Percentiles rank a stretch among this genome's conserved stretches.
These are phyloP conservation scores for Aeminium ludgeri DNA, from an alignment of 495 filamentous ascomycete genomes.

Conservation along the genomic window DNA sequence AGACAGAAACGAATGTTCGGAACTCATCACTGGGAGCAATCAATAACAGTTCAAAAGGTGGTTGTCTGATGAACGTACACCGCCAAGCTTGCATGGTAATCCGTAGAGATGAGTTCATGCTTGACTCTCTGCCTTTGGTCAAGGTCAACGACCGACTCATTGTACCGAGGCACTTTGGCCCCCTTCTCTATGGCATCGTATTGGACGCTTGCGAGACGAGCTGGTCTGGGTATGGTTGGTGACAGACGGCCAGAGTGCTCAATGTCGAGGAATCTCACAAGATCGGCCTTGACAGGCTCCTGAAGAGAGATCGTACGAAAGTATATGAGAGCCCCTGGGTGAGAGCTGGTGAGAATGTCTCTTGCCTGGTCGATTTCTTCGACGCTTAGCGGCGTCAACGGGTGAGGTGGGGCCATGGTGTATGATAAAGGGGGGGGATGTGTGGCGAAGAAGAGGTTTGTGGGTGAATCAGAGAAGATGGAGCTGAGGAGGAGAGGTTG, in stretches of 20 bases:
- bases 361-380: constrained; percentile 33
- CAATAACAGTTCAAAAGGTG: not conserved
- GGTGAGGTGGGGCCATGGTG: constrained; percentile 25
- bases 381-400: constrained; percentile 31
- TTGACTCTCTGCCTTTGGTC: constrained; percentile 30
- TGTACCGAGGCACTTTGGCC: constrained; percentile 35
- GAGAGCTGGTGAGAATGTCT: constrained; percentile 29
- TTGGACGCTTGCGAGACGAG: constrained; percentile 43
- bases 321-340: constrained; percentile 31
- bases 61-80: constrained; percentile 23
- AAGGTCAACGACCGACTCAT: constrained; percentile 48
- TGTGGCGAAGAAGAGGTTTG: too few species aligned
- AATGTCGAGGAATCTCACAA: constrained; percentile 32
- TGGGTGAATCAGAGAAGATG: too few species aligned
- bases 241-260: constrained; percentile 34
- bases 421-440: not conserved
- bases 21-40: constrained; percentile 37
- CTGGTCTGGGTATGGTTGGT: constrained; percentile 33
- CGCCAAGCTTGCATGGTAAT: constrained; percentile 45
- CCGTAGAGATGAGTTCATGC: constrained; percentile 38
- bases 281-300: constrained; percentile 34
- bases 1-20: constrained; percentile 41
- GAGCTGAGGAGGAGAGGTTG: too few species aligned
- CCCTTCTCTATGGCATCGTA: constrained; percentile 49
- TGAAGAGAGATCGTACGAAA: constrained; percentile 37